phyloP scores from a whole-genome alignment of 2,329 filamentous ascomycete genomes.

The Penicillium rolfsii region DNA sequence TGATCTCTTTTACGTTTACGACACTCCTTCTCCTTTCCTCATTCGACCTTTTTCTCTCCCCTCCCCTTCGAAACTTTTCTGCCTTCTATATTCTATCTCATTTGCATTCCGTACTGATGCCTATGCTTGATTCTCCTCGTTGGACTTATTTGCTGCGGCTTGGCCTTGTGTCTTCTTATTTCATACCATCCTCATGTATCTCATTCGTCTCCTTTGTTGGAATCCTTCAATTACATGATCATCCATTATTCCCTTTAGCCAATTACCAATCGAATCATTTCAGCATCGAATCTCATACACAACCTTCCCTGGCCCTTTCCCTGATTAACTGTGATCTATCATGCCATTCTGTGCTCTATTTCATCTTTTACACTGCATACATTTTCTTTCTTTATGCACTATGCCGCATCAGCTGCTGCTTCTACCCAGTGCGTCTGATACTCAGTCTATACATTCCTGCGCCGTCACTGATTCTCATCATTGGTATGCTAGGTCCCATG shows the following conservation, averaged over 20 bases:
- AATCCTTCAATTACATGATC: slow-evolving; percentile 35
- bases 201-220: slow-evolving; percentile 39
- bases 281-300: slow-evolving; percentile 30
- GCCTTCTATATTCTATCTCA: slow-evolving; percentile 2
- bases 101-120: slow-evolving; percentile 30
- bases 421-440: neutral
- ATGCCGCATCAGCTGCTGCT: neutral
- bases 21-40: slow-evolving; percentile 25
- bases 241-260: slow-evolving; percentile 27
- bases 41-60: slow-evolving; percentile 26
- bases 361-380: neutral
- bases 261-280: slow-evolving; percentile 39
- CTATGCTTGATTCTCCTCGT: slow-evolving; percentile 23
- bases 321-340: neutral
- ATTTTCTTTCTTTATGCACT: neutral
- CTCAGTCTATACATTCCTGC: neutral
- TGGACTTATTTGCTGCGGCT: slow-evolving; percentile 29
- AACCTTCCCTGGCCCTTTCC: slow-evolving; percentile 15
- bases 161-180: slow-evolving; percentile 21
- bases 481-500: neutral
- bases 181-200: slow-evolving; percentile 39
- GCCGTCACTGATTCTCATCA: neutral
- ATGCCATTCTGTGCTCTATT: neutral
- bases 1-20: slow-evolving; percentile 22
- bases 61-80: slow-evolving; percentile 2